Conservation (phyloP, 139 green algal genomes). For the Tetradesmus lagerheimii region DNA sequence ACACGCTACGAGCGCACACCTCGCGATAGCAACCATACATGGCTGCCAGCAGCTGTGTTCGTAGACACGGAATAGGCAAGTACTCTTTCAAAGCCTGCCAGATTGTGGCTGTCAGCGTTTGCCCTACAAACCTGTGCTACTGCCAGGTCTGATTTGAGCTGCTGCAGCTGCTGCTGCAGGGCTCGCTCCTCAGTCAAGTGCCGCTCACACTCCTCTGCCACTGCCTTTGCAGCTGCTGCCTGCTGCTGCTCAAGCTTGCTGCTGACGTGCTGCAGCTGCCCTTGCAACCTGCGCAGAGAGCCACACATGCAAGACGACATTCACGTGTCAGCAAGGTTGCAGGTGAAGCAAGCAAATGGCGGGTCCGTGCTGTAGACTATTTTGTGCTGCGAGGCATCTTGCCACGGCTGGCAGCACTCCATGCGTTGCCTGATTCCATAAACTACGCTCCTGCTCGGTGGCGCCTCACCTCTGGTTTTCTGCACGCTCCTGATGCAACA, state of each 20-base stretch:
- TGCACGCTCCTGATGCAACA: neutral
- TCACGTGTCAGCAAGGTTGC: neutral
- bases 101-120: neutral
- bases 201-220: conserved; percentile 48
- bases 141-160: conserved; percentile 31
- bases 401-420: too few species aligned
- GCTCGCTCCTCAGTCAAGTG: conserved; percentile 11
- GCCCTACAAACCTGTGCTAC: conserved; percentile 9
- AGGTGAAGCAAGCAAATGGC: too few species aligned
- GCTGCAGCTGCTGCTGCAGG: conserved; percentile 56
- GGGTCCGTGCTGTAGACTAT: too few species aligned
- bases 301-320: neutral
- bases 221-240: conserved; percentile 29
- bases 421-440: too few species aligned
- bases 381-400: too few species aligned
- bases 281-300: conserved; percentile 46
- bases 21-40: neutral
- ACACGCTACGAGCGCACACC: neutral
- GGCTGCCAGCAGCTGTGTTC: too few species aligned
- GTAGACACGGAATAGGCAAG: too few species aligned
- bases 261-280: conserved; percentile 39
- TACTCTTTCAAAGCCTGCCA: too few species aligned
- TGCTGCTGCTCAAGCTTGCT: conserved; percentile 55
- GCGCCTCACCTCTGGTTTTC: conserved; percentile 36
- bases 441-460: neutral